These are phyloP conservation scores for Solanum virginianum DNA, from an alignment of 257 asterid genomes.

Conservation along the genomic window DNA sequence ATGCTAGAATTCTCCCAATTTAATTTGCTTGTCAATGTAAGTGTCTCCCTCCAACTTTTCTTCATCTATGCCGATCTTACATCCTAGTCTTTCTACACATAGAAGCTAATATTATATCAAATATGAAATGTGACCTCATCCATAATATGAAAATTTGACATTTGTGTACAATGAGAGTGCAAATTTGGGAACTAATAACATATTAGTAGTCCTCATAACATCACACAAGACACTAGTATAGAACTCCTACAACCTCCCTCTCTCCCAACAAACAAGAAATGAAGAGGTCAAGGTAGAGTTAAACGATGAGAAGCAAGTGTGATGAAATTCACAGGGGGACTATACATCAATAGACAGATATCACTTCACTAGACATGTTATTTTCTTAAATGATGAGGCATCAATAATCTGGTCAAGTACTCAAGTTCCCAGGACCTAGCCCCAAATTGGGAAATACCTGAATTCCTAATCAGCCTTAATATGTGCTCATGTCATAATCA, in stretches of 20 bases:
- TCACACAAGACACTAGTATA: neutral
- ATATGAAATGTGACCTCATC: neutral
- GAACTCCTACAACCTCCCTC: neutral
- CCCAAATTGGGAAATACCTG: neutral
- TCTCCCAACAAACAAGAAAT: neutral
- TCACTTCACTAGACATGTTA: neutral
- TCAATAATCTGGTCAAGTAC: neutral
- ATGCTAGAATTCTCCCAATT: neutral
- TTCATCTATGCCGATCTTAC: neutral
- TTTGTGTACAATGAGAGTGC: neutral
- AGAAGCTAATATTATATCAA: neutral
- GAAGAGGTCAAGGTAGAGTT: neutral
- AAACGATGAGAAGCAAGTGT: neutral
- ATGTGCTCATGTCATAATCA: neutral
- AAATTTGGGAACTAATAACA: neutral
- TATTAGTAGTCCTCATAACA: neutral
- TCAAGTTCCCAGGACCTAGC: neutral
- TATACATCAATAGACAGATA: neutral
- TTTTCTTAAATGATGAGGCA: neutral
- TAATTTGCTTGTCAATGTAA: neutral
- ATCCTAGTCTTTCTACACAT: neutral
- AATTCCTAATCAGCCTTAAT: neutral
- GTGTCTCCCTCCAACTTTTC: neutral
- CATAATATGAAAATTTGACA: neutral
- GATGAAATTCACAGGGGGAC: neutral